Conservation (phyloP, 495 filamentous ascomycete species). For the Lindgomyces ingoldianus region DNA sequence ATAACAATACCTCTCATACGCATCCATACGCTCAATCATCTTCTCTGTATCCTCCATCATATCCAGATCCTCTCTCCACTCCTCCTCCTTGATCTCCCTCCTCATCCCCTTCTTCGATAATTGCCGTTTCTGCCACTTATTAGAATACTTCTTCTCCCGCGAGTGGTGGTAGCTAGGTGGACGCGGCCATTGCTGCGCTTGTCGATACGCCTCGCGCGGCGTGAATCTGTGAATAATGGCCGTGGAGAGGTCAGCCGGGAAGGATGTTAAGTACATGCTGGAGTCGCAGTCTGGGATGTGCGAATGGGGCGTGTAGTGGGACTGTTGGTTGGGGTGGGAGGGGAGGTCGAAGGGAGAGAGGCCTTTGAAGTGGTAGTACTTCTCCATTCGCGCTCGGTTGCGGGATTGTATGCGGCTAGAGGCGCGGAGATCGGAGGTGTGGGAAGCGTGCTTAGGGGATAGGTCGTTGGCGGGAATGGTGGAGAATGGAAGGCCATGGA, state of each 20-base stretch:
- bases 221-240: slow-evolving; percentile 5
- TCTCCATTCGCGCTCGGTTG: not conserved
- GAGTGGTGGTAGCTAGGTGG: not conserved
- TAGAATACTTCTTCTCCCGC: not conserved
- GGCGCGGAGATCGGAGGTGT: slow-evolving; percentile 16
- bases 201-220: slow-evolving; percentile 3
- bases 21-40: not conserved
- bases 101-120: not conserved
- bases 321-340: not conserved
- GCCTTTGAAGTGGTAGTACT: slow-evolving; percentile 17
- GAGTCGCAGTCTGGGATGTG: no score
- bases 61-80: not conserved
- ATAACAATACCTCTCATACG: not conserved
- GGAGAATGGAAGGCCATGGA: no score
- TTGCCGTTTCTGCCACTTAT: not conserved
- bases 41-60: not conserved
- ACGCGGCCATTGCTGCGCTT: not conserved
- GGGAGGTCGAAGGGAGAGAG: slow-evolving; percentile 2
- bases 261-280: no score
- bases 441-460: not conserved
- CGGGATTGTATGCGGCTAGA: not conserved
- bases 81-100: not conserved
- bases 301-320: slow-evolving; percentile 6
- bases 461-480: no score
- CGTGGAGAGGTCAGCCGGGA: slow-evolving; percentile 18